Evolutionary conservation across 805 yeast genomes (phyloP).

Genomic region (Suhomyces kilbournensis): DNA sequence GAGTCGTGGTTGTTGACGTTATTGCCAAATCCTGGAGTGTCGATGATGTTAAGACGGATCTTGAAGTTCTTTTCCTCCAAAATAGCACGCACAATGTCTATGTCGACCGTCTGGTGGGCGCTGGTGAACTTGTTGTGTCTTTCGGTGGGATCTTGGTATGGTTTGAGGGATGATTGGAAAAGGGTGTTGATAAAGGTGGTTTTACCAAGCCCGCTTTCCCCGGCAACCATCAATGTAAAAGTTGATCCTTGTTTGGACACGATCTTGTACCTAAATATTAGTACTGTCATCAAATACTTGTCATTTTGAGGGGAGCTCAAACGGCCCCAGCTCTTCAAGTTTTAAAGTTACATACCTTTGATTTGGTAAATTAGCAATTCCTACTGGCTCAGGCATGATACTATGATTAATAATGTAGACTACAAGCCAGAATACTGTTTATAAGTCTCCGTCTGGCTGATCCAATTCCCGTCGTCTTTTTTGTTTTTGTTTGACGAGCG

Average conservation of each 20-base stretch:
- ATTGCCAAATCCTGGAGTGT: slow-evolving; percentile 94
- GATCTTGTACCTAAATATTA: slow-evolving; percentile 56
- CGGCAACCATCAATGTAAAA: slow-evolving; percentile 82
- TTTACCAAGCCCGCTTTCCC: slow-evolving; percentile 90
- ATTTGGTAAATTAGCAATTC: slow-evolving; percentile 70
- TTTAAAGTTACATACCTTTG: slow-evolving; percentile 49
- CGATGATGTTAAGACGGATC: slow-evolving; percentile 75
- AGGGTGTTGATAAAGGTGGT: slow-evolving; percentile 87
- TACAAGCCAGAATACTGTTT: background rate
- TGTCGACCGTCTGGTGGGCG: slow-evolving; percentile 66
- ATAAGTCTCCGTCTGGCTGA: background rate
- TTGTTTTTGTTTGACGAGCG: slow-evolving; percentile 4
- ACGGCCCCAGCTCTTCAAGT: too few species aligned
- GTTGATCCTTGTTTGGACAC: slow-evolving; percentile 73
- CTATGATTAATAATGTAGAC: background rate
- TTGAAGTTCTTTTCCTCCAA: slow-evolving; percentile 81
- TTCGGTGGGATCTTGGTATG: slow-evolving; percentile 52
- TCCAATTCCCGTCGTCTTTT: slow-evolving; percentile 5
- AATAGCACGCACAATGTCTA: slow-evolving; percentile 75
- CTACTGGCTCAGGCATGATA: slow-evolving; percentile 55
- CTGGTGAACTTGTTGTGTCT: slow-evolving; percentile 55
- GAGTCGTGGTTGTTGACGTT: slow-evolving; percentile 80
- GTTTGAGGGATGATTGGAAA: slow-evolving; percentile 70
- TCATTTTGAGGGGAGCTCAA: background rate
- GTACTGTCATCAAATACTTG: background rate